Conservation (phyloP, 345 rosid species). For the Eucalyptus victrix region DNA sequence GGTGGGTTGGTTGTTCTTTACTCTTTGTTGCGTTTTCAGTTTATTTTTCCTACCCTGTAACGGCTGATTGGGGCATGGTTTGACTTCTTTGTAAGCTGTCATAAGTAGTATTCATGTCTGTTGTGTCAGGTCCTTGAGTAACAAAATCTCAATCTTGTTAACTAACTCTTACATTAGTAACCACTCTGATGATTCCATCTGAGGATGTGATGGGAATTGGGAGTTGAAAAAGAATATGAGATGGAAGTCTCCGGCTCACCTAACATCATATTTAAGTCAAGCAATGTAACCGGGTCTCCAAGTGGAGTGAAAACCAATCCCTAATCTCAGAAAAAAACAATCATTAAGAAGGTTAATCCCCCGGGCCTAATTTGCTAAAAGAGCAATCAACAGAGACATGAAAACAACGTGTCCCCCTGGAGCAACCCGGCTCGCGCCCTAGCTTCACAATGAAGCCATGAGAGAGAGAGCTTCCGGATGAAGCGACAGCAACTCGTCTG, state of each 20-base stretch:
- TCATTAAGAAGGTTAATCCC: slow-evolving; percentile 5
- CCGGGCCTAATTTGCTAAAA: not conserved
- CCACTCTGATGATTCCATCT: not conserved
- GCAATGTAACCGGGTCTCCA: not conserved
- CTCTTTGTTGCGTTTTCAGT: not conserved
- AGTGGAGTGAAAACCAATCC: not conserved
- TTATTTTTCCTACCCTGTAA: not conserved
- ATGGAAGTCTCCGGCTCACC: not conserved
- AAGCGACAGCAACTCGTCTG: not conserved
- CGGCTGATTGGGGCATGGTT: not conserved
- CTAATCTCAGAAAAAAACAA: not conserved
- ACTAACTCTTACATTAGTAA: not conserved
- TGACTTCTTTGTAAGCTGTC: not conserved
- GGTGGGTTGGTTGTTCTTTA: not conserved
- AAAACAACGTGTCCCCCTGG: not conserved
- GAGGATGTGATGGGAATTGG: not conserved
- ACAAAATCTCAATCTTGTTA: not conserved
- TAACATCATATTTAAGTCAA: not conserved
- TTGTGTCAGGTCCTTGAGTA: not conserved
- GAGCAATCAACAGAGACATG: slow-evolving; percentile 4
- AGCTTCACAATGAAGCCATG: not conserved
- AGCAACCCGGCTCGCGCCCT: not conserved
- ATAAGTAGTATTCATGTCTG: not conserved
- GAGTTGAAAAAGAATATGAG: not conserved
- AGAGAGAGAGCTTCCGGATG: not conserved